Base-by-base conservation (phyloP, 345 rosid genomes). In the Toxicodendron radicans region DNA sequence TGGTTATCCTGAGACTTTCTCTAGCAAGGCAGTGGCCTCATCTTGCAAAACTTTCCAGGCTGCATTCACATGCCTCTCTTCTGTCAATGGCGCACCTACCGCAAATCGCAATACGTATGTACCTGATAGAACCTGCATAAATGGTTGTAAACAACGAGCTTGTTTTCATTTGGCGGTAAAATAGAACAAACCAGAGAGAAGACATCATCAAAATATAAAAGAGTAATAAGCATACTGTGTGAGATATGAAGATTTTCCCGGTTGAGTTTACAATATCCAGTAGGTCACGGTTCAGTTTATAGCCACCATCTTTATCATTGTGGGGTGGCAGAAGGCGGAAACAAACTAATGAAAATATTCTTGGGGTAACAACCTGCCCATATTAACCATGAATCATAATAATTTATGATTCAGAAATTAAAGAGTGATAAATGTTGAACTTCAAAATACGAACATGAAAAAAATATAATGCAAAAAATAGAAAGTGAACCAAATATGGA, bases 51-150 rank as follows among this genome's bases (percentile, higher is more conserved):
- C 77, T 75, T 88, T 83, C 95, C 97, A 94, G 43, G 98, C 91
- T 58, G 84, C 95, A 67, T 71, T 83, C 63, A 95, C 87, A 64
- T 92, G 99, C 71, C 92, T 88, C 79, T 85, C 93, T 77, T 92
- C 97, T 3, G 97, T 95, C 85, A 92, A 69, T 64, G 97, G 95
- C 12, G 97, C 99, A 45, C 97, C 99, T 14, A 92, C 85, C 1
- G 95, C 95, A 70, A 92, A 88, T 11, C 97, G 87, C 21, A 91
- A 78, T 21, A 89, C 79, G 72, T 85, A 85, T 54, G 70, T 86
- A 17, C 89, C 90, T 0, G 95, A 91, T 64, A 95, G 77, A 76
- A 80, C 91, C 94, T 91, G 90, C 74, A 70, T 3, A 12, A 54
- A 43, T 41, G 57, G 52, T 32, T 32, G 27, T 20, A 10, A 58